Base-by-base conservation (phyloP, 176 grass and related monocot species). In the Aegilops bicornis region DNA sequence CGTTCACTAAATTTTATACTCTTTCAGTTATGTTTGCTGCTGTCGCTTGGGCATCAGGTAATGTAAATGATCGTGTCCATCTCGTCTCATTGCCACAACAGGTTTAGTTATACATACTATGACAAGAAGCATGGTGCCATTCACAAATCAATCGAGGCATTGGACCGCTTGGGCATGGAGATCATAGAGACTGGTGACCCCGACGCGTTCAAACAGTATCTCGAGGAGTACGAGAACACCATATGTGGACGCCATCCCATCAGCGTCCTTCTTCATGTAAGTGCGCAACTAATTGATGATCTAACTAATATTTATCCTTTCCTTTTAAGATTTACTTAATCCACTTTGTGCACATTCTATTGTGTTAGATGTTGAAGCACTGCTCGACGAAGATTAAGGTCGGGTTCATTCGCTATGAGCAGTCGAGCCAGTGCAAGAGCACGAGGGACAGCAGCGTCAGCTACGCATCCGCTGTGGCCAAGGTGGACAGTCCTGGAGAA, bases 231-330 rank as follows among this genome's bases (percentile, higher is more conserved):
- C 12, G 90, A 90, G 64, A 98, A 98, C 52, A 98, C 97, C 23
- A 96, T 98, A 58, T 98, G 93, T 43, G 97, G 97, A 52, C 97
- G 97, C 71, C 94, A 96, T 78, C 97, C 97, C 72, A 94, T 98
- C 73, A 94, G 97, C 54, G 90, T 96, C 84, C 91, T 98, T 78
- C 93, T 98, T 82, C 90, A 96, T 83, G 96, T 98, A 86, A 90
- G 88, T 13, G 43, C 11, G 10, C 5, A 36, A 32, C 12, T 63
- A 31, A n/a, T 64, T 80, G 4, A 30, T 15, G 16, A 73, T 85
- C 48, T 37, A n/a, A 33, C 61, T 24, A 29, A 24, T 76, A 8
- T 25, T 50, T 77, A 6, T 52, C 32, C 16, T 61, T 73, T 82
- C 6, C 10, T 40, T 58, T 58, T 25, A 43, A 27, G 12, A 15